Evolutionary conservation across 352 stramenopile genomes (phyloP), one percentile per base, ranked within the genome.

Genomic region (Globisporangium radiosum): DNA sequence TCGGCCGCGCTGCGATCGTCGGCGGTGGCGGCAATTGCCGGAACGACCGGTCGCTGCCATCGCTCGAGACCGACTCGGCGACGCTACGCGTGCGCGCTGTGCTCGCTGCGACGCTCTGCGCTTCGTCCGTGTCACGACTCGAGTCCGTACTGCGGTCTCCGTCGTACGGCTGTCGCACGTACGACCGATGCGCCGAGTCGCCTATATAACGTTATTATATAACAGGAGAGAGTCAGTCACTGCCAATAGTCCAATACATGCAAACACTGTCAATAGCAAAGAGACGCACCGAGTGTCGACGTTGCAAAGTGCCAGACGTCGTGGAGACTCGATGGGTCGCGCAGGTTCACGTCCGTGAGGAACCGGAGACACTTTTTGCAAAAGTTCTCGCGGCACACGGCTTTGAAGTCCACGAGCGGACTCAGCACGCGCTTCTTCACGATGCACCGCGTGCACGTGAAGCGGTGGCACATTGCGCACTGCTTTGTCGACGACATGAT

Each of bases 351-450:
- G 54, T 88, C 72, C 38, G 78, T 68, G 57, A 88, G 75, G 55
- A 83, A 71, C 8, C 75, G 76, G 36, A 87, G 67, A 54, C 80
- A 90, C 56, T 82, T 82, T 55, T 86, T 88, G 69, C 80, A 90
- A 60, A 90, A 88, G 11, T 66, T 69, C 48, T 81, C 74, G 40
- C 75, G 55, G 42, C 78, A 69, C 54, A 75, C 66, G 43, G 72
- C 60, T 4, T 70, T 69, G 50, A 90, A 90, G 65, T 90, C 76
- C 42, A 75, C 59, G n/a, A 60, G 55, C 54, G 72, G 73, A 57
- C 73, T 88, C 17, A 90, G 54, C 43, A 90, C 78, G 39, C 76
- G 78, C 47, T 82, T 67, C 58, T 88, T 87, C 10, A 76, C 59
- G 17, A 87, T 76, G 54, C 80, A 90, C 37, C 60, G 80, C 25